phyloP scores from a whole-genome alignment of 768 basidiomycete genomes.

The Xerocomellus amylosporus region DNA sequence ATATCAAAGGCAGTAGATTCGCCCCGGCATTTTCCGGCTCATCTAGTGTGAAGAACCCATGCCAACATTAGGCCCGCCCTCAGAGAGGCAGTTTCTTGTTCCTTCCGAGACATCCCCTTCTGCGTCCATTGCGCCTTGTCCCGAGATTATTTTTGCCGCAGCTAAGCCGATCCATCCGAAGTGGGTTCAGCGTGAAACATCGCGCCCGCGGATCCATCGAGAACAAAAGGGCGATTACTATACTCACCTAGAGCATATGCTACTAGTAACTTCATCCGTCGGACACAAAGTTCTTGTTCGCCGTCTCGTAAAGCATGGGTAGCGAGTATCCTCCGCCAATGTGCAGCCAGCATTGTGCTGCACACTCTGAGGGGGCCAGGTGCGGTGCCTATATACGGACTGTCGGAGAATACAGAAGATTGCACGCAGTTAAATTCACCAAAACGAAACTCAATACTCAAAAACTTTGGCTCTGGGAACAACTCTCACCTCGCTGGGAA shows the following conservation, averaged over 20 bases:
- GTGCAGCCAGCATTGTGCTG: conserved; percentile 3
- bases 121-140: conserved; percentile 13
- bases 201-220: conserved; percentile 27
- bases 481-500: conserved; percentile 26
- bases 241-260: conserved; percentile 11
- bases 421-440: background rate
- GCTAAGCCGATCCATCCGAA: conserved; percentile 22
- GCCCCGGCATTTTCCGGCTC: conserved; percentile 24
- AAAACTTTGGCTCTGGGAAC: conserved; percentile 12
- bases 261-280: conserved; percentile 3
- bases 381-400: conserved; percentile 1
- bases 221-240: conserved; percentile 18
- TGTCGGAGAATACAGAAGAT: background rate
- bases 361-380: background rate
- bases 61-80: conserved; percentile 1
- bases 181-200: conserved; percentile 15
- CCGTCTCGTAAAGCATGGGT: conserved; percentile 14
- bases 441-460: conserved; percentile 22
- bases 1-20: background rate
- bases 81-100: conserved; percentile 7
- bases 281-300: conserved; percentile 13
- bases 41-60: conserved; percentile 3
- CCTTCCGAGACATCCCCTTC: conserved; percentile 14
- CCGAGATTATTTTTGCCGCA: conserved; percentile 23
- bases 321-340: conserved; percentile 5